These are phyloP conservation scores for Jackrogersella multiformis DNA, from an alignment of 495 filamentous ascomycete genomes.

Conservation along the genomic window DNA sequence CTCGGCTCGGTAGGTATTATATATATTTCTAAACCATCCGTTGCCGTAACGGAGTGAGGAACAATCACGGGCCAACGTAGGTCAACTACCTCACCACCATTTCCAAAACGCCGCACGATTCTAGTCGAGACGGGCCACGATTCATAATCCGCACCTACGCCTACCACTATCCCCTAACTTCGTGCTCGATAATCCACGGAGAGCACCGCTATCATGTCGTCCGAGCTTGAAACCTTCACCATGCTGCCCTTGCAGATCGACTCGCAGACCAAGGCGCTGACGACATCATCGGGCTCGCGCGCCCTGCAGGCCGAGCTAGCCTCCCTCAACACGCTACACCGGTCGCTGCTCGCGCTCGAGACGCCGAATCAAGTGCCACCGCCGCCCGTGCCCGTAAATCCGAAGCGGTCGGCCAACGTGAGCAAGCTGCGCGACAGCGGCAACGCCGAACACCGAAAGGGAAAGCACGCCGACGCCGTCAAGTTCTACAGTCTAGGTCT, in stretches of 20 bases:
- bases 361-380: slow-evolving; percentile 68
- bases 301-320: slow-evolving; percentile 71
- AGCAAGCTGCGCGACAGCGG: slow-evolving; percentile 89
- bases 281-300: slow-evolving; percentile 49
- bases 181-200: neutral
- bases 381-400: slow-evolving; percentile 82
- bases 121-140: neutral
- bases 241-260: slow-evolving; percentile 84
- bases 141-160: neutral
- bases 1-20: too few species aligned
- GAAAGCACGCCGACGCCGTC: slow-evolving; percentile 75
- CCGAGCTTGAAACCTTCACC: slow-evolving; percentile 77
- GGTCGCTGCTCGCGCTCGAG: slow-evolving; percentile 68
- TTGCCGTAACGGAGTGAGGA: too few species aligned
- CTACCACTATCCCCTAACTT: too few species aligned
- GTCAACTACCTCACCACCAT: neutral
- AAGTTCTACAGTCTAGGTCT: slow-evolving; percentile 83
- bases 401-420: slow-evolving; percentile 85
- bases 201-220: slow-evolving; percentile 55
- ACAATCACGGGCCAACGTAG: too few species aligned
- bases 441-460: slow-evolving; percentile 83
- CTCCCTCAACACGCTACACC: slow-evolving; percentile 78
- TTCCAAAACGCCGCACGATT: neutral
- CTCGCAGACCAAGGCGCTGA: slow-evolving; percentile 73
- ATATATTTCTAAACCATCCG: too few species aligned